Conservation (phyloP, 805 yeast genomes). For the Starmera dryadoides region DNA sequence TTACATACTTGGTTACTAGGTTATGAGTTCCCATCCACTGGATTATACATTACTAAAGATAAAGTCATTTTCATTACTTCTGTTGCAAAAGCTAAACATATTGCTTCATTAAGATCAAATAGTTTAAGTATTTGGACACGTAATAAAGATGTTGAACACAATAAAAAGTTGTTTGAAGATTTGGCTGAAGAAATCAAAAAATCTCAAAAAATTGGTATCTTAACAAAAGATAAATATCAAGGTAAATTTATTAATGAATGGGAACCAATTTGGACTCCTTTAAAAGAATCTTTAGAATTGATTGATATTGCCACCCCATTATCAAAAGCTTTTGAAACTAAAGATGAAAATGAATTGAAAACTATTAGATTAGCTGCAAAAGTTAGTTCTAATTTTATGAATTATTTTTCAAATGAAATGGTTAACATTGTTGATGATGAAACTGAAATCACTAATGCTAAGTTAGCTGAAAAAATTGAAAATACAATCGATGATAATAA, state of each 20-base stretch:
- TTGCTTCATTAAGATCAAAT: slow-evolving; percentile 47
- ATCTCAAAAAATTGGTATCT: slow-evolving; percentile 51
- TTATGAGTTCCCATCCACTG: slow-evolving; percentile 93
- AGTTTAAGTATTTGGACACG: slow-evolving; percentile 59
- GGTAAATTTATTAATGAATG: slow-evolving; percentile 86
- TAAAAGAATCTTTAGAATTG: slow-evolving; percentile 31
- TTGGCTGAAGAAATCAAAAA: slow-evolving; percentile 38
- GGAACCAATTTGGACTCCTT: slow-evolving; percentile 36
- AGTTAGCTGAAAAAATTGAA: slow-evolving; percentile 70
- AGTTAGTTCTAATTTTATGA: slow-evolving; percentile 74
- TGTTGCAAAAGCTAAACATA: slow-evolving; percentile 76
- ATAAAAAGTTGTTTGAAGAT: slow-evolving; percentile 56
- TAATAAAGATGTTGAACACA: slow-evolving; percentile 75
- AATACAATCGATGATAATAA: slow-evolving; percentile 73
- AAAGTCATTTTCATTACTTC: slow-evolving; percentile 67
- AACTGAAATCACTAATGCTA: slow-evolving; percentile 60
- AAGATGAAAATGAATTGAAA: slow-evolving; percentile 73
- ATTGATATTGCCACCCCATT: slow-evolving; percentile 48
- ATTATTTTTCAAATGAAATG: slow-evolving; percentile 81
- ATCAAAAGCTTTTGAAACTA: slow-evolving; percentile 57
- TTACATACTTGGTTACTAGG: slow-evolving; percentile 90
- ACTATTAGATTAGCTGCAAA: slow-evolving; percentile 64
- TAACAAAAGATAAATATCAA: slow-evolving; percentile 68
- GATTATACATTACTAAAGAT: slow-evolving; percentile 53
- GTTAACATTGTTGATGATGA: slow-evolving; percentile 84